Percentiles rank a stretch among this genome's conserved stretches.
phyloP scores from a whole-genome alignment of 1,284 basidiomycete genomes.

The Ceratobasidium sp. region DNA sequence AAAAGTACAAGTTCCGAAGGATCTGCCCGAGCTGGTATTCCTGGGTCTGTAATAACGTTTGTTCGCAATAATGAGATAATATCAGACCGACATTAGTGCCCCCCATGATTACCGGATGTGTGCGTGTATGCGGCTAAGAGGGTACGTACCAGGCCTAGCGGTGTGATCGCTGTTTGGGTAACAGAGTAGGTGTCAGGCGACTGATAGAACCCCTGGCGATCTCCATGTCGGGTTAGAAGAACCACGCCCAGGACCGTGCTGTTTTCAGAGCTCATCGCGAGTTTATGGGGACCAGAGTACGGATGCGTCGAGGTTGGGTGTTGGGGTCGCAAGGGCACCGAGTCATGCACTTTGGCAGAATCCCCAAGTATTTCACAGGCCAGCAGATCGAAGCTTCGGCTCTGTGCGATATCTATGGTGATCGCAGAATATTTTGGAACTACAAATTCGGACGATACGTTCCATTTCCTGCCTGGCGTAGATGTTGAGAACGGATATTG shows the following conservation, averaged over 20 bases:
- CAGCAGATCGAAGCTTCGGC: constrained; percentile 10
- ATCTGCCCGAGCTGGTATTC: constrained; percentile 72
- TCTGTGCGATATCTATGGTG: not conserved
- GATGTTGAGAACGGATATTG: not conserved
- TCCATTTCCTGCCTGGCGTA: not conserved
- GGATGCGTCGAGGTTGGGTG: no score
- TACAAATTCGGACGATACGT: not conserved
- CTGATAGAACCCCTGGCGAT: constrained; percentile 74
- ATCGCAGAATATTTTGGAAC: not conserved
- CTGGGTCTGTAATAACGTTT: constrained; percentile 59
- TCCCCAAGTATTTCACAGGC: constrained; percentile 3
- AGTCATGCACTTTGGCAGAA: not conserved
- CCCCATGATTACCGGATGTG: no score
- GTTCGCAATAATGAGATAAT: not conserved
- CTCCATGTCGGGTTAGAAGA: constrained; percentile 84
- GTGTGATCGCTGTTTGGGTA: constrained; percentile 77
- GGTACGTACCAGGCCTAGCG: constrained; percentile 79
- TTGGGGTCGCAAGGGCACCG: not conserved
- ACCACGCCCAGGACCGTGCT: constrained; percentile 74
- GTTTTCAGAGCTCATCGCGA: constrained; percentile 29
- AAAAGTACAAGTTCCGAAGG: constrained; percentile 75
- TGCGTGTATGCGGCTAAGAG: not conserved
- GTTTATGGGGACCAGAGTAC: not conserved
- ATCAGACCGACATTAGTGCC: not conserved
- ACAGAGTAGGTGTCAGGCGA: constrained; percentile 73